phyloP scores from a whole-genome alignment of 192 early-diverging fungal species.

The Linderina pennispora region DNA sequence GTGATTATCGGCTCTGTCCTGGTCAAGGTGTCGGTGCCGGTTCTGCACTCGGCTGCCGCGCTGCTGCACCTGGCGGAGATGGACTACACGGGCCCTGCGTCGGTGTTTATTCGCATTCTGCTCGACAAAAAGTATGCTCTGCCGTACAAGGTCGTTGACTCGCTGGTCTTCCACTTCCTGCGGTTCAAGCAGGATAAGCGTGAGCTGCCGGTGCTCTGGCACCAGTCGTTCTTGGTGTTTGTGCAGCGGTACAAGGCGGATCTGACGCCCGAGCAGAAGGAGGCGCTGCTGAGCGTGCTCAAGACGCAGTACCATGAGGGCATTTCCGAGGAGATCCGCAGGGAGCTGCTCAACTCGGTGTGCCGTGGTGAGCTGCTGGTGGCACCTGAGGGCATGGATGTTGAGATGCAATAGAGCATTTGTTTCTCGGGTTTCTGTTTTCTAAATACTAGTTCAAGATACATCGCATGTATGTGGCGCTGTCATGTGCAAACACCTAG shows the following conservation, averaged over 20 bases:
- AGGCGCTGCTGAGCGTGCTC: slow-evolving; percentile 76
- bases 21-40: slow-evolving; percentile 88
- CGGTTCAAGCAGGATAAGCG: slow-evolving; percentile 79
- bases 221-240: slow-evolving; percentile 94
- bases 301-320: slow-evolving; percentile 70
- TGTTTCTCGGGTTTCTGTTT: no score
- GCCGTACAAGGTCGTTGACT: slow-evolving; percentile 95
- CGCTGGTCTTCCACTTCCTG: slow-evolving; percentile 92
- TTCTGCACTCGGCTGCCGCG: slow-evolving; percentile 91
- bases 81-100: slow-evolving; percentile 95
- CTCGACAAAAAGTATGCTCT: slow-evolving; percentile 98
- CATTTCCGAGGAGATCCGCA: slow-evolving; percentile 91
- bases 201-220: slow-evolving; percentile 95
- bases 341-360: slow-evolving; percentile 73
- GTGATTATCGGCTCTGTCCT: slow-evolving; percentile 91
- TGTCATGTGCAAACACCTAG: no score
- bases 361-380: slow-evolving; percentile 66
- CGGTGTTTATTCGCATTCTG: slow-evolving; percentile 90
- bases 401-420: slow-evolving; percentile 12
- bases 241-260: slow-evolving; percentile 96
- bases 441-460: no score
- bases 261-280: slow-evolving; percentile 91
- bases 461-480: no score
- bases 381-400: slow-evolving; percentile 50
- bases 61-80: slow-evolving; percentile 92